A percentile compares a stretch with the other conserved stretches of the same genome.
These are phyloP conservation scores for Talaromyces sp. DNA, from an alignment of 2,329 filamentous ascomycete species.

Conservation along the genomic window DNA sequence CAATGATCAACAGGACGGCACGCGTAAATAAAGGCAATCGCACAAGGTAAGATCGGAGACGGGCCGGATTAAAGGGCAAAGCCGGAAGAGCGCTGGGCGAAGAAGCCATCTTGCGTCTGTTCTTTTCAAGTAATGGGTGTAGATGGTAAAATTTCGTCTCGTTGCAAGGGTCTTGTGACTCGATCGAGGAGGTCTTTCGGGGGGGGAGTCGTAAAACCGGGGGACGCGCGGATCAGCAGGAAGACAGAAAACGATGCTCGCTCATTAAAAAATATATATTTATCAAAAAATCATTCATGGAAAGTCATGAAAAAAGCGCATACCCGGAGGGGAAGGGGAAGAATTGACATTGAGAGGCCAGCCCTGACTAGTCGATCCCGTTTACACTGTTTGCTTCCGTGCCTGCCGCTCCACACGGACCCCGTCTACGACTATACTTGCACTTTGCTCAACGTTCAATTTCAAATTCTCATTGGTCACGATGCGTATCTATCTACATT, in stretches of 20 bases:
- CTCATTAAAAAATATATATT: background rate
- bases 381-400: background rate
- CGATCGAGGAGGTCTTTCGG: background rate
- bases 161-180: background rate
- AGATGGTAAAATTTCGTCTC: background rate
- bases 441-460: background rate
- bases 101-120: background rate
- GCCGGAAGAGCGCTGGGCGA: constrained; percentile 42
- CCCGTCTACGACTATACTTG: no score
- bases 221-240: background rate
- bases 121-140: background rate
- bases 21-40: constrained; percentile 87
- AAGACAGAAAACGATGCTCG: background rate
- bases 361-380: background rate
- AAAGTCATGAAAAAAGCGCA: background rate
- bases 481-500: background rate
- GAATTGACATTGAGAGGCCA: background rate
- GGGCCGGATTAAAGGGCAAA: constrained; percentile 61
- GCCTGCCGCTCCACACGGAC: background rate
- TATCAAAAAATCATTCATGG: background rate
- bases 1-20: constrained; percentile 58
- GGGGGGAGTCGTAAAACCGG: background rate
- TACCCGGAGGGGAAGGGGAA: background rate
- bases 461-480: background rate
- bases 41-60: constrained; percentile 73